Conservation (phyloP, 2,329 filamentous ascomycete species). For the Verticillium nonalfalfae region DNA sequence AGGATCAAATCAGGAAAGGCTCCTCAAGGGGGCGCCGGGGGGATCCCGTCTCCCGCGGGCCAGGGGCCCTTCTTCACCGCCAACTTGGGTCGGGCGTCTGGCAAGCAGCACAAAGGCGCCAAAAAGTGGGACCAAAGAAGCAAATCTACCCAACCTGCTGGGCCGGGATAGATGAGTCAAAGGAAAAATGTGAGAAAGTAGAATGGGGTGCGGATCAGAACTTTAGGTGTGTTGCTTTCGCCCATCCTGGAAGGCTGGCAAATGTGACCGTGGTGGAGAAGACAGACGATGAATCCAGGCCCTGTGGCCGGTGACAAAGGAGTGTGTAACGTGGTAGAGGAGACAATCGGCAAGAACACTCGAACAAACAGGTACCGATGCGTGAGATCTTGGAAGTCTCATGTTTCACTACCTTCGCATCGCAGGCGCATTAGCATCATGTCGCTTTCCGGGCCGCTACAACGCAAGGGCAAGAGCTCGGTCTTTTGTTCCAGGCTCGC, state of each 20-base stretch:
- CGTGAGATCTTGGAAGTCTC: background rate
- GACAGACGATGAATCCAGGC: background rate
- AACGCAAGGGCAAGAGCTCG: background rate
- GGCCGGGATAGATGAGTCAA: constrained; percentile 13
- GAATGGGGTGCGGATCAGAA: background rate
- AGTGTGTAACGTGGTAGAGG: background rate
- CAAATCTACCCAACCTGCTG: constrained; percentile 12
- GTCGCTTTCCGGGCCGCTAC: background rate
- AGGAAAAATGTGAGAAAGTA: background rate
- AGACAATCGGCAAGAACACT: background rate
- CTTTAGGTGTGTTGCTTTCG: background rate
- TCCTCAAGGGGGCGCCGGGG: constrained; percentile 1
- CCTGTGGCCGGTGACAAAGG: background rate
- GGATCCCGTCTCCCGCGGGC: constrained; percentile 7
- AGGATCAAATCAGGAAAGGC: constrained; percentile 8
- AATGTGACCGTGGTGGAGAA: background rate
- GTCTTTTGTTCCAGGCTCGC: background rate
- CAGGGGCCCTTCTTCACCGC: constrained; percentile 13
- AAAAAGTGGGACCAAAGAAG: constrained; percentile 11
- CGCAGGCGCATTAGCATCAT: background rate
- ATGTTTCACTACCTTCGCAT: background rate
- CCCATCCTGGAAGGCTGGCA: background rate
- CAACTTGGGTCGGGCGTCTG: constrained; percentile 11
- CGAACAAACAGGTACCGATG: background rate
- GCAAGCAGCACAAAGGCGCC: constrained; percentile 3